These are phyloP conservation scores for Venturia effusa DNA, from an alignment of 2,329 filamentous ascomycete species.

Conservation along the genomic window DNA sequence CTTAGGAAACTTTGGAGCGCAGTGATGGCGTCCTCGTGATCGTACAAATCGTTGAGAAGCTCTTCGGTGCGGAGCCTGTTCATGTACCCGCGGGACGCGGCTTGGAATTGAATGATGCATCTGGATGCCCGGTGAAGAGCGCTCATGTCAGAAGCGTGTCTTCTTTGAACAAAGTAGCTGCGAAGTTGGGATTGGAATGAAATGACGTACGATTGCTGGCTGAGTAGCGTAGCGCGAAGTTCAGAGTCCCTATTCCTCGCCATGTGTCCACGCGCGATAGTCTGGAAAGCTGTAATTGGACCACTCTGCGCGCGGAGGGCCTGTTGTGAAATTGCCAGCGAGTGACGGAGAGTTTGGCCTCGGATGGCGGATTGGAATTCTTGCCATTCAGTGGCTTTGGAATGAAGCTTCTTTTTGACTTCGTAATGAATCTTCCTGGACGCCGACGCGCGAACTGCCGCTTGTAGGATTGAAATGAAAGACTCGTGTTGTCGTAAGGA, in stretches of 20 bases:
- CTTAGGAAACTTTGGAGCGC: constrained; percentile 66
- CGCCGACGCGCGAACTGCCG: constrained; percentile 52
- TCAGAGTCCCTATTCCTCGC: constrained; percentile 22
- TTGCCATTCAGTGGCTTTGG: constrained; percentile 8
- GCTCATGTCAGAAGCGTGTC: constrained; percentile 32
- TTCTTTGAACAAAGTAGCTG: constrained; percentile 35
- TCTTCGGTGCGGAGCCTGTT: constrained; percentile 49
- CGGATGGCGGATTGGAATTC: constrained; percentile 12
- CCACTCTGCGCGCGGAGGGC: constrained; percentile 22
- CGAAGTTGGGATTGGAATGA: constrained; percentile 43
- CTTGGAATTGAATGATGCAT: constrained; percentile 54
- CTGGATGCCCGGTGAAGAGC: constrained; percentile 48
- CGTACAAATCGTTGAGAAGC: constrained; percentile 59
- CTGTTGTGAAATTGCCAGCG: constrained; percentile 21
- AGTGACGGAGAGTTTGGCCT: constrained; percentile 18
- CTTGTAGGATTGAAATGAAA: constrained; percentile 47
- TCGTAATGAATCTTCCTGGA: constrained; percentile 36
- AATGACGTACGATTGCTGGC: constrained; percentile 33
- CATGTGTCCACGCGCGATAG: constrained; percentile 27
- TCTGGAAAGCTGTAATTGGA: constrained; percentile 28
- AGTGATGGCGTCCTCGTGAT: constrained; percentile 55
- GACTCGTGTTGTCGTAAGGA: constrained; percentile 27
- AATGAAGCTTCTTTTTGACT: constrained; percentile 10
- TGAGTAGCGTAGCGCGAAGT: constrained; percentile 29
- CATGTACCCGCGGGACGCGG: constrained; percentile 53